Evolutionary conservation across 2,329 filamentous ascomycete genomes (phyloP), one percentile per base, ranked within the genome.

Genomic region (Talaromyces sp.): DNA sequence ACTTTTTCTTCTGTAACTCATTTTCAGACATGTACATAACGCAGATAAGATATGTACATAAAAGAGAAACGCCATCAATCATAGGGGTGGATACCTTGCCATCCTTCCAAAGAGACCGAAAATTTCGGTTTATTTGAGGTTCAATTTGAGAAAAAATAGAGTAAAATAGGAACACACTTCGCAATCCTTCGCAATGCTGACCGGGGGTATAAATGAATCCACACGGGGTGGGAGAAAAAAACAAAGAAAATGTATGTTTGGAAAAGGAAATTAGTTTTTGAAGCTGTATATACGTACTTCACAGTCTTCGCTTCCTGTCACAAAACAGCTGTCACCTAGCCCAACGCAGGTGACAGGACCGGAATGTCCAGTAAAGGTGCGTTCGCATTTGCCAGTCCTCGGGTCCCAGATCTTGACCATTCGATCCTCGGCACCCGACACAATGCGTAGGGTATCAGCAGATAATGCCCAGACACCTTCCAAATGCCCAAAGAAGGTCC

Each of bases 381-480:
- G 84, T 75, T 98, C 93, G 76, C 93, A 96, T 71, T 90, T 92
- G 31, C 95, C 95, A 1, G 90, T 93, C 63, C 92, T 82, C 16
- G 93, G 90, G 77, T 98, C 93, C 95, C 95, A 99, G 35, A 91
- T 87, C 80, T 98, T 98, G 70, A 96, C 90, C 86, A 93, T 96
- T 46, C 91, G 88, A 76, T 99, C 95, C 75, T 98, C 92, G 11
- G 91, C 90, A 0, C 93, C 93, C 18, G 89, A 92, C 14, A 98
- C 92, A 16, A 96, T 86, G 11, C 95, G 87, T 21, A 98, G 80
- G 0, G 90, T 93, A 76, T 98, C 93, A 2, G 91, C 93, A 0
- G 90, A 91, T 2, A 99, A 82, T 5, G 91, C 90, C 95, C 95
- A 99, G 21, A 99, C 89, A 35, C 95, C 95, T 75, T 99, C 95